A percentile compares a stretch with the other conserved stretches of the same genome.
Conservation (phyloP, 78 protist species). For the slime mould (Dictyostelium discoideum) region DNA sequence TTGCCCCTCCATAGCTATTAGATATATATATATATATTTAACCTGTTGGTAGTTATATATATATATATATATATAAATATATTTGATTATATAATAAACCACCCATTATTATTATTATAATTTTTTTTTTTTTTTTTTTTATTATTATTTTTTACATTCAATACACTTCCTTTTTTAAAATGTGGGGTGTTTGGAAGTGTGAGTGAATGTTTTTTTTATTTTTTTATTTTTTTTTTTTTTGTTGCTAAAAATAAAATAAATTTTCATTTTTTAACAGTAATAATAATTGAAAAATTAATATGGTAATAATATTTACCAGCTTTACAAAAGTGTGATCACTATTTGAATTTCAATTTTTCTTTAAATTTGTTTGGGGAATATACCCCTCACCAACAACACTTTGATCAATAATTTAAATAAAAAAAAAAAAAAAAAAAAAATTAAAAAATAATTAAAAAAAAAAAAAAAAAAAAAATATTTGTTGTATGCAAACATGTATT, state of each 20-base stretch:
- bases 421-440: neutral
- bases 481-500: neutral
- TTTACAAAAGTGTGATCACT: neutral
- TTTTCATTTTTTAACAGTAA: neutral
- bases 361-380: neutral
- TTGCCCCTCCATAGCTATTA: neutral
- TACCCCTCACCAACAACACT: conserved; percentile 1
- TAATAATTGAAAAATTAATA: neutral
- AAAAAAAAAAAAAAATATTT: too few species aligned
- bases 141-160: neutral
- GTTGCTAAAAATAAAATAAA: neutral
- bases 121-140: neutral
- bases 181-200: neutral
- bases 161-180: neutral
- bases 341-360: neutral
- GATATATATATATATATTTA: neutral
- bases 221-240: too few species aligned
- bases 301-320: neutral
- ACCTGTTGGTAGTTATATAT: neutral
- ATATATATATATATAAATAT: neutral
- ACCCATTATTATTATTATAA: neutral
- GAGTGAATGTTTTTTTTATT: too few species aligned
- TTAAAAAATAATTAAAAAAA: too few species aligned
- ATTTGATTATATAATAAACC: neutral
- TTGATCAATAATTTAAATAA: neutral